Conservation (phyloP, 768 basidiomycete genomes). For the Boletus barrowsii region DNA sequence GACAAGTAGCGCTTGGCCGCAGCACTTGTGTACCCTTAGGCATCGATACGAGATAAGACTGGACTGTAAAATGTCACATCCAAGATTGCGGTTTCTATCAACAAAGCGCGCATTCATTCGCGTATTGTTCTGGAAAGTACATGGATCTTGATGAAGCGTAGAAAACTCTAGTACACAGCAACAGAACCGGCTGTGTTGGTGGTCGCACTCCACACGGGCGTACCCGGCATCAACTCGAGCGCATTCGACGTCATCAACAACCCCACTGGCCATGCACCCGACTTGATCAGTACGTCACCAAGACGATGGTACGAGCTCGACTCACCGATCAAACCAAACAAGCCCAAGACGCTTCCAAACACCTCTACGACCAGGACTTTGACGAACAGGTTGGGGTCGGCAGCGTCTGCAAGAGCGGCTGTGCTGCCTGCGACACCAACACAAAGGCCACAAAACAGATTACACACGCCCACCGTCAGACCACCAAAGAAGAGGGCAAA, state of each 20-base stretch:
- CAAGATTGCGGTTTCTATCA: too few relatives aligned
- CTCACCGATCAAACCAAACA: slow-evolving; percentile 91
- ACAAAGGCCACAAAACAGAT: slow-evolving; percentile 89
- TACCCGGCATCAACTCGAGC: slow-evolving; percentile 47
- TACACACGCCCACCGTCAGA: slow-evolving; percentile 89
- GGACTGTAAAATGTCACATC: too few relatives aligned
- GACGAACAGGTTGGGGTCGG: slow-evolving; percentile 92
- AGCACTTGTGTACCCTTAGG: too few relatives aligned
- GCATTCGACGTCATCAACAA: slow-evolving; percentile 73
- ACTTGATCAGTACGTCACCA: not conserved
- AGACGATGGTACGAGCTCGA: slow-evolving; percentile 10
- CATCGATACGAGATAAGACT: too few relatives aligned
- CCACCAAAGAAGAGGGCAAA: slow-evolving; percentile 98
- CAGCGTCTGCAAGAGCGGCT: slow-evolving; percentile 92
- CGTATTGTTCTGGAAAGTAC: not conserved
- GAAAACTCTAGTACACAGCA: slow-evolving; percentile 29
- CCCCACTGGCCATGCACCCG: slow-evolving; percentile 50
- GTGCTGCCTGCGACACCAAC: slow-evolving; percentile 96
- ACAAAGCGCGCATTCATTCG: too few relatives aligned
- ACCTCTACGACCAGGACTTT: slow-evolving; percentile 97
- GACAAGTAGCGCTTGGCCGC: too few relatives aligned
- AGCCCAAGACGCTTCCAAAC: slow-evolving; percentile 84
- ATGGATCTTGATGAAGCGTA: not conserved
- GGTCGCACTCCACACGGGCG: slow-evolving; percentile 32
- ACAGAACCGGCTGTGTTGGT: slow-evolving; percentile 30